These are phyloP conservation scores for Aspergillus sp. DNA, from an alignment of 2,329 filamentous ascomycete species.

Conservation along the genomic window DNA sequence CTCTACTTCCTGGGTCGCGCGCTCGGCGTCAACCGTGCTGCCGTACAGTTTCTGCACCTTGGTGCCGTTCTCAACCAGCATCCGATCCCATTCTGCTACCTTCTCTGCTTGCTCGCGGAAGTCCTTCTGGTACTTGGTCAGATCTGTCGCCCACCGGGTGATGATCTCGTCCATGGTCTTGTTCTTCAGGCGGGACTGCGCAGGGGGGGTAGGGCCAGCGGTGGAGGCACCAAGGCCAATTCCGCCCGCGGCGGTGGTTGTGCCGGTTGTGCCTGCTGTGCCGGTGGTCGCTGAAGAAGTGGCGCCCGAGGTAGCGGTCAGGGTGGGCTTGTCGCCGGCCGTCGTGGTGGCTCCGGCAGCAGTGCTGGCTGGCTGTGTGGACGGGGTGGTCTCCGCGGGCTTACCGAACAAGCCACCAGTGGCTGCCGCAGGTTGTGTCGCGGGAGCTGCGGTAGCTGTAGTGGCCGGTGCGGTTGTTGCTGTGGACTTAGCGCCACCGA, in stretches of 20 bases:
- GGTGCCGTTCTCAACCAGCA: slow-evolving; percentile 89
- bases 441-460: slow-evolving; percentile 20
- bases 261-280: slow-evolving; percentile 38
- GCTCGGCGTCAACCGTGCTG: slow-evolving; percentile 89
- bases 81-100: slow-evolving; percentile 86
- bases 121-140: slow-evolving; percentile 94
- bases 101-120: slow-evolving; percentile 89
- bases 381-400: slow-evolving; percentile 26
- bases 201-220: slow-evolving; percentile 74
- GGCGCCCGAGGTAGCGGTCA: slow-evolving; percentile 34
- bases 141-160: slow-evolving; percentile 90
- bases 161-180: slow-evolving; percentile 99
- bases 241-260: slow-evolving; percentile 35
- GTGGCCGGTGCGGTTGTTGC: slow-evolving; percentile 12
- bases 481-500: slow-evolving; percentile 32
- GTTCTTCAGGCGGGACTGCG: slow-evolving; percentile 87
- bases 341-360: slow-evolving; percentile 23
- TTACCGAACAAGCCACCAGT: slow-evolving; percentile 29
- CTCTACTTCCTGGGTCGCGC: slow-evolving; percentile 90
- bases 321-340: slow-evolving; percentile 25
- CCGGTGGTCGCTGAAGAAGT: slow-evolving; percentile 32
- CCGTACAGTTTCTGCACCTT: slow-evolving; percentile 94
- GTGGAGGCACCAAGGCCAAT: slow-evolving; percentile 68
- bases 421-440: slow-evolving; percentile 24
- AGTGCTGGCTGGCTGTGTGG: slow-evolving; percentile 25